These are phyloP conservation scores for Gossypium gossypioides DNA, from an alignment of 441 rosid genomes.

Conservation along the genomic window DNA sequence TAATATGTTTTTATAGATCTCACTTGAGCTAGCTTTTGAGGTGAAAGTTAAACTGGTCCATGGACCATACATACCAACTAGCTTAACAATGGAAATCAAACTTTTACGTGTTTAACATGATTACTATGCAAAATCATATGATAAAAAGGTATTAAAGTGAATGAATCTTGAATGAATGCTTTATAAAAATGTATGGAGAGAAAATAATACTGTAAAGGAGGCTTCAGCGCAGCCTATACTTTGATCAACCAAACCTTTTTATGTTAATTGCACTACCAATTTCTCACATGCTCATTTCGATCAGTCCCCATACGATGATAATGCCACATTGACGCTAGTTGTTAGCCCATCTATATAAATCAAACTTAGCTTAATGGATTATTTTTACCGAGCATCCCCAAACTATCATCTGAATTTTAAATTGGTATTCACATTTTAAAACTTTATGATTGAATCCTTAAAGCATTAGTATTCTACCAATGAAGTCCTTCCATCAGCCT, in stretches of 20 bases:
- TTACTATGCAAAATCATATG: neutral
- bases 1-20: too few species aligned
- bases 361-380: neutral
- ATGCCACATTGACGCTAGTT: neutral
- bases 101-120: too few species aligned
- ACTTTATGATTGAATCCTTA: too few species aligned
- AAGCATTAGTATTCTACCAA: too few species aligned
- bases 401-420: too few species aligned
- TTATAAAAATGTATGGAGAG: neutral
- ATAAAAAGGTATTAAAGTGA: neutral
- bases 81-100: too few species aligned
- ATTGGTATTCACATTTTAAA: too few species aligned
- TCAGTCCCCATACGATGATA: neutral
- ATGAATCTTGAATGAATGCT: neutral
- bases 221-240: neutral
- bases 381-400: too few species aligned
- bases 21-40: too few species aligned
- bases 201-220: neutral
- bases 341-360: neutral
- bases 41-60: too few species aligned
- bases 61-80: too few species aligned
- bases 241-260: neutral
- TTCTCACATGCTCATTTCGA: neutral
- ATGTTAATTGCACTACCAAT: neutral
- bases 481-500: too few species aligned